Evolutionary conservation across 371 early-diverging fungal genomes (phyloP).

Genomic region (Mucor sp.): DNA sequence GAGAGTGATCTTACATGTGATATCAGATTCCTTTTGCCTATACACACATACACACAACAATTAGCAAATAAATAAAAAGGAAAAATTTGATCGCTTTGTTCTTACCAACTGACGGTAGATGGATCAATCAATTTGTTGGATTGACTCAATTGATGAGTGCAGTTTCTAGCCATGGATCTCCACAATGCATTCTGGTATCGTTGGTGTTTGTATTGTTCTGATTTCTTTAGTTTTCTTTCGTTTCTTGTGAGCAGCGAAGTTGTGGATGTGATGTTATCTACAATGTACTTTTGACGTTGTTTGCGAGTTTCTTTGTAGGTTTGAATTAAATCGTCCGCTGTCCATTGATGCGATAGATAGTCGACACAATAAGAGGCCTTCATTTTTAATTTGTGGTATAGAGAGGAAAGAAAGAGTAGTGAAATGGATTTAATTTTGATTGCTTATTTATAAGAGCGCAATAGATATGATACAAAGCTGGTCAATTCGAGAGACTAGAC

Average conservation of each 20-base stretch:
- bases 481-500: background rate
- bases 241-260: constrained; percentile 7
- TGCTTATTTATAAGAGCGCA: background rate
- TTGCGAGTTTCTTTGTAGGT: constrained; percentile 38
- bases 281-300: constrained; percentile 11
- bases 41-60: background rate
- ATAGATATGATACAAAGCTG: background rate
- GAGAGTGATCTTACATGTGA: constrained; percentile 29
- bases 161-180: constrained; percentile 40
- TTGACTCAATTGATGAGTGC: constrained; percentile 20
- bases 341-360: constrained; percentile 51
- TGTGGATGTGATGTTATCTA: constrained; percentile 4
- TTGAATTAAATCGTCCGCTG: constrained; percentile 31
- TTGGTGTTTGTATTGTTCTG: constrained; percentile 23
- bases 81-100: background rate
- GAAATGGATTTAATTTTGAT: background rate
- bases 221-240: constrained; percentile 7
- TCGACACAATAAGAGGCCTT: constrained; percentile 46
- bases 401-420: background rate
- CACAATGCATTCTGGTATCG: constrained; percentile 44
- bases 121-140: constrained; percentile 23
- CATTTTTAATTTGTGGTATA: constrained; percentile 23
- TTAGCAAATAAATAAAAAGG: constrained; percentile 5
- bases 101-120: constrained; percentile 31
- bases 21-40: constrained; percentile 39